Percentiles rank a stretch among this genome's conserved stretches.
Conservation (phyloP, 169 alveolate genomes). For the Plasmodium berghei region DNA sequence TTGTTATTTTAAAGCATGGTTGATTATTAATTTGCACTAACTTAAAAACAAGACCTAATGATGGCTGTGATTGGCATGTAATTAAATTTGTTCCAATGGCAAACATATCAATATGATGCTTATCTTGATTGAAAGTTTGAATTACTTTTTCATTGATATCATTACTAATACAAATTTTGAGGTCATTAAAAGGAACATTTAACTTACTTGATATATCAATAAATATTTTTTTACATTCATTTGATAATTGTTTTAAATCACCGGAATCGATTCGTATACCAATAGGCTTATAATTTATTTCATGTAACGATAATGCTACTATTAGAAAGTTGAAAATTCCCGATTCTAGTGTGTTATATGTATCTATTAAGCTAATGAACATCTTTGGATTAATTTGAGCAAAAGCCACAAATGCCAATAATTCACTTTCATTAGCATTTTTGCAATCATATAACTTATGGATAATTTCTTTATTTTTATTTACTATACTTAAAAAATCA, state of each 20-base stretch:
- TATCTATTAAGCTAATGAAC: constrained; percentile 51
- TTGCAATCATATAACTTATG: constrained; percentile 40
- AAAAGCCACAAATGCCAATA: constrained; percentile 52
- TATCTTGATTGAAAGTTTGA: constrained; percentile 77
- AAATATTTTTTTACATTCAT: constrained; percentile 79
- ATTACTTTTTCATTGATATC: constrained; percentile 89
- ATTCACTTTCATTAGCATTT: constrained; percentile 45
- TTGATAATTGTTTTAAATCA: constrained; percentile 87
- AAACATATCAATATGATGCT: constrained; percentile 91
- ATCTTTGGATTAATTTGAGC: constrained; percentile 64
- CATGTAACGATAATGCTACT: constrained; percentile 88
- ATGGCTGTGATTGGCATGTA: constrained; percentile 95
- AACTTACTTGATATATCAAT: constrained; percentile 75
- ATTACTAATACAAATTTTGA: constrained; percentile 88
- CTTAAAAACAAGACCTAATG: constrained; percentile 93
- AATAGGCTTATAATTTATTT: constrained; percentile 79
- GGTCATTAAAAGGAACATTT: constrained; percentile 73
- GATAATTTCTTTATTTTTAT: constrained; percentile 58
- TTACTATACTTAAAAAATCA: constrained; percentile 45
- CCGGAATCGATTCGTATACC: constrained; percentile 95
- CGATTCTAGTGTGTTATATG: constrained; percentile 54
- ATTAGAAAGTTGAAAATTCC: constrained; percentile 91
- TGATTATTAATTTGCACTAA: constrained; percentile 89
- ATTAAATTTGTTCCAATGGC: constrained; percentile 95
- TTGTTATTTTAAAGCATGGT: constrained; percentile 91